Conservation (phyloP, 2,329 filamentous ascomycete genomes). For the Neoarthrinium moseri region DNA sequence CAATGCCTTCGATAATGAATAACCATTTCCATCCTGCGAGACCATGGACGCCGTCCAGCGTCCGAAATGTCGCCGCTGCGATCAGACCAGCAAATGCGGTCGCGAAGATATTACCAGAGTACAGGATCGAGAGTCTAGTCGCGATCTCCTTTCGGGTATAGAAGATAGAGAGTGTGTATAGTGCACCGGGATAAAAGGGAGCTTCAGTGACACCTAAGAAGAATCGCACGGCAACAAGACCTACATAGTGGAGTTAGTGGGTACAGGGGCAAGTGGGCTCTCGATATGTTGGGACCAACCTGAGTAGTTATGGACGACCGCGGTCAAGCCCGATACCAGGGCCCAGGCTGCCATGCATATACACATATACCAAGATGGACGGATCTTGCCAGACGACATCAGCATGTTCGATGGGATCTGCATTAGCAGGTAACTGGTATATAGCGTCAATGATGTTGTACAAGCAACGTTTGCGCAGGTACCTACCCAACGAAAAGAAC, state of each 20-base stretch:
- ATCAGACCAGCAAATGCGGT: conserved; percentile 38
- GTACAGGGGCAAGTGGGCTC: background rate
- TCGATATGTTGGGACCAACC: background rate
- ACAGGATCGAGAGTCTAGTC: conserved; percentile 37
- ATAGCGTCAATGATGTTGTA: background rate
- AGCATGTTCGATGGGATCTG: background rate
- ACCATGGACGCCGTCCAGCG: conserved; percentile 30
- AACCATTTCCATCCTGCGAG: conserved; percentile 37
- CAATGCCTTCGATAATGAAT: conserved; percentile 16
- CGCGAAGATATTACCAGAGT: conserved; percentile 35
- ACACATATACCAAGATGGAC: background rate
- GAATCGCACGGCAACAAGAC: conserved; percentile 15
- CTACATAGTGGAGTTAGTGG: background rate
- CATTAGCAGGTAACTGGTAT: background rate
- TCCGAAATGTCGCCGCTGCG: conserved; percentile 34
- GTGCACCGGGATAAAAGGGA: conserved; percentile 47
- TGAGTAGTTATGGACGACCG: conserved; percentile 2
- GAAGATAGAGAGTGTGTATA: conserved; percentile 48
- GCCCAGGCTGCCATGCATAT: background rate
- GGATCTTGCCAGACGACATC: background rate
- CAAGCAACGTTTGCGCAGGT: background rate
- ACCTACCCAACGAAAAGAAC: conserved; percentile 12
- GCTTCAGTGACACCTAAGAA: conserved; percentile 43
- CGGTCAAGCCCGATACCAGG: background rate
- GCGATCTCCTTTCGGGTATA: conserved; percentile 46